Percentiles rank a stretch among this genome's conserved stretches.
Evolutionary conservation across 192 early-diverging fungal species (phyloP).

Genomic region (Oehlia diaphana): DNA sequence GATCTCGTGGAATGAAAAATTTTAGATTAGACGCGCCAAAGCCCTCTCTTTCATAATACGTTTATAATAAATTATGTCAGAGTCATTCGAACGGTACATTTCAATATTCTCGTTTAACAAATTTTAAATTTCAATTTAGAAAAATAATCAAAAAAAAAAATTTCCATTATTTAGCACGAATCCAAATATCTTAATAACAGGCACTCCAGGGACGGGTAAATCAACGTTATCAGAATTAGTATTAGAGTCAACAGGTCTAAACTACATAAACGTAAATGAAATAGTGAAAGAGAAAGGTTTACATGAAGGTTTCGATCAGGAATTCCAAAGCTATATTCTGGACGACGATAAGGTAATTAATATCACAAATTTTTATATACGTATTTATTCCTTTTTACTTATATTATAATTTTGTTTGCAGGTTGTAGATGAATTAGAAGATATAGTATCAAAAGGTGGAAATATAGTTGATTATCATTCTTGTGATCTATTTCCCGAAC

Average conservation of each 20-base stretch:
- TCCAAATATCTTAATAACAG: constrained; percentile 84
- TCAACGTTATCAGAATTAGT: constrained; percentile 78
- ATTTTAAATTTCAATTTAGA: not conserved
- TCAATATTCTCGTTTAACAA: not conserved
- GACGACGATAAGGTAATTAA: constrained; percentile 85
- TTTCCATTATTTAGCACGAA: constrained; percentile 22
- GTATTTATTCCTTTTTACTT: not conserved
- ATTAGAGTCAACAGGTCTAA: constrained; percentile 68
- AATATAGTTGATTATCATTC: constrained; percentile 93
- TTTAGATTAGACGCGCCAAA: no score
- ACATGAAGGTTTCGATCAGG: constrained; percentile 83
- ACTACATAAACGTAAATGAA: constrained; percentile 83
- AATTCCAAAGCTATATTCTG: constrained; percentile 84
- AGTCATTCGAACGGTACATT: not conserved
- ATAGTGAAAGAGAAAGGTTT: constrained; percentile 84
- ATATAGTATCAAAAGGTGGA: constrained; percentile 74
- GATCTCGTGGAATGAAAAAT: no score
- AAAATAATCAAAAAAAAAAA: no score
- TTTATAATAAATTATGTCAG: no score
- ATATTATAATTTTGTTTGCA: constrained; percentile 18
- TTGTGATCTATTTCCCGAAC: constrained; percentile 94
- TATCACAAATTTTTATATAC: not conserved
- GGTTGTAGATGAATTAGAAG: constrained; percentile 92
- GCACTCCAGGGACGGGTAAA: constrained; percentile 86
- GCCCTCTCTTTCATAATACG: no score